phyloP scores from a whole-genome alignment of 306 rosid species.

The Inga laurina region DNA sequence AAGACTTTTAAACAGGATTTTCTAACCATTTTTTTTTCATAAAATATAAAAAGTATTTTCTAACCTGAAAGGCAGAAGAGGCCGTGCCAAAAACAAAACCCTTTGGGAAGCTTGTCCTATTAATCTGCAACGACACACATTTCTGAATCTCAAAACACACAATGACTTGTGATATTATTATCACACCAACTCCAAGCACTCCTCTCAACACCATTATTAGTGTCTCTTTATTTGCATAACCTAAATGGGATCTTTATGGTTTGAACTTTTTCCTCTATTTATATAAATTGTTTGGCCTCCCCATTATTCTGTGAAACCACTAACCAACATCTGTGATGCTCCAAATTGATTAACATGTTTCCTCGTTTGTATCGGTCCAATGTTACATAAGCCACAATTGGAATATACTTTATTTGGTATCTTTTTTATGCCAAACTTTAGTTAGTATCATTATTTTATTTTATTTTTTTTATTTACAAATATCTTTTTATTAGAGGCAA shows the following conservation, averaged over 20 bases:
- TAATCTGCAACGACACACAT: constrained; percentile 53
- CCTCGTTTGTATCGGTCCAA: neutral
- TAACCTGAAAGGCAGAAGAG: constrained; percentile 85
- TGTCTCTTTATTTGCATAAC: neutral
- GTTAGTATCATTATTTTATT: too few relatives aligned
- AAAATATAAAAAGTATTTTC: neutral
- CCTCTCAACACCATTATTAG: constrained; percentile 33
- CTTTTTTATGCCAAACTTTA: too few relatives aligned
- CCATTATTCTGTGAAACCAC: neutral
- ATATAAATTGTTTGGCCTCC: neutral
- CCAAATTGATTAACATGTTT: neutral
- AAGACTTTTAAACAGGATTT: too few relatives aligned
- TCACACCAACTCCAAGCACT: constrained; percentile 31
- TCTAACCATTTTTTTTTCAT: neutral
- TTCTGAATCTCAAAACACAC: constrained; percentile 37
- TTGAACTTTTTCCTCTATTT: neutral
- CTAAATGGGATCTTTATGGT: neutral
- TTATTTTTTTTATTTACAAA: rapidly evolving
- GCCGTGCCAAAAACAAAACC: constrained; percentile 91
- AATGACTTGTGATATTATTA: neutral
- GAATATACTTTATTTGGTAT: neutral
- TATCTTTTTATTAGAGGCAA: too few relatives aligned
- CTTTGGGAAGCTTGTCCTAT: constrained; percentile 63
- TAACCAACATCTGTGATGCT: neutral
- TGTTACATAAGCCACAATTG: neutral